phyloP scores from a whole-genome alignment of 1,284 basidiomycete genomes.

The Moesziomyces sp. region DNA sequence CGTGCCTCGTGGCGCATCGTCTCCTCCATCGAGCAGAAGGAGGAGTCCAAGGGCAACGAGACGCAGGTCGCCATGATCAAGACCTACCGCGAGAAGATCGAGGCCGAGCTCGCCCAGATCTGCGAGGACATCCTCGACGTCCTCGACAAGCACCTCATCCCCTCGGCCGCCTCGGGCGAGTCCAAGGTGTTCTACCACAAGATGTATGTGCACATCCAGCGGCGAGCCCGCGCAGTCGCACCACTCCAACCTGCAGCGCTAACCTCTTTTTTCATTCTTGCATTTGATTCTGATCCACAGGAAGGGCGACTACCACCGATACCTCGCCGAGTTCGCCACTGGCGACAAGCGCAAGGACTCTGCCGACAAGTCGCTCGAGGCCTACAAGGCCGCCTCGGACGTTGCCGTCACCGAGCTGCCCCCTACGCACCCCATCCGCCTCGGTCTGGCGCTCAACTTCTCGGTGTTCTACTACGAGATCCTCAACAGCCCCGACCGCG shows the following conservation, averaged over 20 bases:
- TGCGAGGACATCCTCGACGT: conserved; percentile 99
- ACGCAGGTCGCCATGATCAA: conserved; percentile 99
- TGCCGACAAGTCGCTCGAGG: conserved; percentile 97
- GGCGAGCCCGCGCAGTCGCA: no score
- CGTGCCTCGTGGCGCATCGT: conserved; percentile 99
- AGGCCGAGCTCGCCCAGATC: conserved; percentile 96
- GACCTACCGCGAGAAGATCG: conserved; percentile 96
- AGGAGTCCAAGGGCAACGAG: conserved; percentile 99
- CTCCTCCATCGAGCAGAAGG: conserved; percentile 99
- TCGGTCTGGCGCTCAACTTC: conserved; percentile 99
- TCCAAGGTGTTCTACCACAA: conserved; percentile 99
- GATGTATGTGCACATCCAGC: conserved; percentile 75
- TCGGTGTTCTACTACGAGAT: conserved; percentile 99
- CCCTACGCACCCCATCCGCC: conserved; percentile 98
- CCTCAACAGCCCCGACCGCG: conserved; percentile 98
- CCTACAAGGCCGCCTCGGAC: conserved; percentile 99
- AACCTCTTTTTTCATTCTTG: neutral
- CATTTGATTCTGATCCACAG: conserved; percentile 69
- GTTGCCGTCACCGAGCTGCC: conserved; percentile 97
- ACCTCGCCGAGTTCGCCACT: conserved; percentile 98
- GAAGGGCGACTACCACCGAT: conserved; percentile 99
- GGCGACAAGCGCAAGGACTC: conserved; percentile 98
- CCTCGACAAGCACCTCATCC: conserved; percentile 98
- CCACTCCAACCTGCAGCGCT: neutral
- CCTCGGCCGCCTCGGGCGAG: conserved; percentile 96